Conservation (phyloP, 495 filamentous ascomycete genomes). For the Penicillium atrosanguineum region DNA sequence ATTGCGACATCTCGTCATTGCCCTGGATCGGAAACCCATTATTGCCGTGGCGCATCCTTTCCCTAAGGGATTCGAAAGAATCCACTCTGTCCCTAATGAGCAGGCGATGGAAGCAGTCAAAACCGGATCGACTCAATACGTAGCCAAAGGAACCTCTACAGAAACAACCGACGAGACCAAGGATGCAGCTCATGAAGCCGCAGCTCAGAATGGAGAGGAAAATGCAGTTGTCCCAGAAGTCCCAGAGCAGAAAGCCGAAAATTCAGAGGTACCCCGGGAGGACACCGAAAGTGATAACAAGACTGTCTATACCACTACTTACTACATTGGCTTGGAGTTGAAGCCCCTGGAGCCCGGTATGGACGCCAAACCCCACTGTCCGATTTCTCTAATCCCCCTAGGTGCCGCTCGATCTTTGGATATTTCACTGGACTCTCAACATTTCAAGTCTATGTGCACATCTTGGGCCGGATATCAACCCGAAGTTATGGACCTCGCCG, state of each 20-base stretch:
- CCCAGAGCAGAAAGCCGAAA: conserved; percentile 33
- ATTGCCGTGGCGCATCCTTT: conserved; percentile 87
- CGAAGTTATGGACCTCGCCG: conserved; percentile 61
- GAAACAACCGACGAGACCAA: conserved; percentile 58
- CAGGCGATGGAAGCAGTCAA: conserved; percentile 67
- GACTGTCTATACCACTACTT: conserved; percentile 79
- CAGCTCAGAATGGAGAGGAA: conserved; percentile 47
- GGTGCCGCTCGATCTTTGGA: conserved; percentile 53
- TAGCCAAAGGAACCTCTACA: conserved; percentile 58
- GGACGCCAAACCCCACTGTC: conserved; percentile 4
- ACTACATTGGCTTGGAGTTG: conserved; percentile 80
- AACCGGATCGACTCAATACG: conserved; percentile 66
- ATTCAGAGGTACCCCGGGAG: conserved; percentile 34
- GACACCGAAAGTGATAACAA: conserved; percentile 31
- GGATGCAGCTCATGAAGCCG: conserved; percentile 51
- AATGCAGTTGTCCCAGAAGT: conserved; percentile 42
- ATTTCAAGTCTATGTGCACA: conserved; percentile 70
- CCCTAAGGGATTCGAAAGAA: conserved; percentile 85
- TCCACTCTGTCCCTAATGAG: conserved; percentile 69
- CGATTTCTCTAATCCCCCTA: conserved; percentile 27
- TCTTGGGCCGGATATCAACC: conserved; percentile 64
- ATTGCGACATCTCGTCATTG: conserved; percentile 75
- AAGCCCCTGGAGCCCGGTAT: conserved; percentile 34
- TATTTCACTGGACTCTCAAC: conserved; percentile 68
- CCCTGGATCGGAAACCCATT: conserved; percentile 68